These are phyloP conservation scores for Agaricus sinodeliciosus DNA, from an alignment of 768 basidiomycete species.

Conservation along the genomic window DNA sequence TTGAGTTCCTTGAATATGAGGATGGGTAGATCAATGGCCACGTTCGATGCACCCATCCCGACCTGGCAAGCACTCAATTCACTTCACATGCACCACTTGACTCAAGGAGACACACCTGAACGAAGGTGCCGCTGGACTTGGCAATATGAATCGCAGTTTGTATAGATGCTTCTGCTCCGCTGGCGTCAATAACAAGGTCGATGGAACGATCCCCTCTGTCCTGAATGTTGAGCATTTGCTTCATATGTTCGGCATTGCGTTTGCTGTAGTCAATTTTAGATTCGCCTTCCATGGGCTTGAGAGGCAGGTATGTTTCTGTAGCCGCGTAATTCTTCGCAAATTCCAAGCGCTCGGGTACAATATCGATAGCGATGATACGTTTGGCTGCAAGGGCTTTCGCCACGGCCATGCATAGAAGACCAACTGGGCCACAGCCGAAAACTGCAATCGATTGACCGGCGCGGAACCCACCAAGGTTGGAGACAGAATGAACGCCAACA, in stretches of 20 bases:
- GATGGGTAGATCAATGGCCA: conserved; percentile 64
- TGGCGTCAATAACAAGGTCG: conserved; percentile 88
- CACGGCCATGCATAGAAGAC: conserved; percentile 93
- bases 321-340: conserved; percentile 86
- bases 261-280: conserved; percentile 62
- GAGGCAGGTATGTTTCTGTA: conserved; percentile 67
- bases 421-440: conserved; percentile 85
- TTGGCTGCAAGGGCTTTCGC: conserved; percentile 88
- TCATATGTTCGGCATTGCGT: conserved; percentile 65
- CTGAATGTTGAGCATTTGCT: conserved; percentile 53
- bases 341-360: conserved; percentile 65
- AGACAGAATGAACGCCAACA: conserved; percentile 86
- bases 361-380: conserved; percentile 81
- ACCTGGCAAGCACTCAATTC: conserved; percentile 37
- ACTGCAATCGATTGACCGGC: conserved; percentile 73
- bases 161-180: conserved; percentile 88
- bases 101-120: conserved; percentile 41
- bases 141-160: conserved; percentile 77
- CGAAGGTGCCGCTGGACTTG: conserved; percentile 68
- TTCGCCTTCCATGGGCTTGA: conserved; percentile 56
- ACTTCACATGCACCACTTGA: not conserved
- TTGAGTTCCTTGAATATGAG: conserved; percentile 74
- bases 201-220: conserved; percentile 67
- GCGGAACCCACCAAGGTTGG: conserved; percentile 65
- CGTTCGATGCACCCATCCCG: conserved; percentile 79